Percentiles rank a stretch among this genome's conserved stretches.
Evolutionary conservation across 2,329 filamentous ascomycete species (phyloP).

Genomic region (Leptographium lundbergii): DNA sequence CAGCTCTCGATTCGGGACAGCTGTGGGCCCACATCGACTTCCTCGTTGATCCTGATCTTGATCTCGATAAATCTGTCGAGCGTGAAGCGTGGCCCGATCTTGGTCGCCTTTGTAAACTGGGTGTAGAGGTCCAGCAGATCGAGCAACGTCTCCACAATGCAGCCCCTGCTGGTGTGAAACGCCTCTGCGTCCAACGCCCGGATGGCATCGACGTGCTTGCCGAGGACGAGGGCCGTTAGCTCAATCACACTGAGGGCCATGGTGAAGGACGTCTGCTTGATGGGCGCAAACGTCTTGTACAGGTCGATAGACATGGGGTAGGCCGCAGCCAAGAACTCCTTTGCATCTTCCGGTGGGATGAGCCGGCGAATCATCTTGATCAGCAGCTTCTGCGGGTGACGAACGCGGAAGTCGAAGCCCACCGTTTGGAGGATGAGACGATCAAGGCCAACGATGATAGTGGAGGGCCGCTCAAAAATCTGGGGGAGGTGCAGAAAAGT

Average conservation of each 20-base stretch:
- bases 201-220: slow-evolving; percentile 38
- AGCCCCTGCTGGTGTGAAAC: slow-evolving; percentile 31
- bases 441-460: slow-evolving; percentile 79
- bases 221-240: slow-evolving; percentile 59
- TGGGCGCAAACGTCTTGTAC: slow-evolving; percentile 82
- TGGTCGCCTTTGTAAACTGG: slow-evolving; percentile 63
- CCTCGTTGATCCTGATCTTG: slow-evolving; percentile 76
- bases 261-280: slow-evolving; percentile 80
- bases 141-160: slow-evolving; percentile 64
- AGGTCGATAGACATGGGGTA: slow-evolving; percentile 80
- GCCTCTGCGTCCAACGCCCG: slow-evolving; percentile 28
- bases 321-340: slow-evolving; percentile 50
- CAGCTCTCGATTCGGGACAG: slow-evolving; percentile 52
- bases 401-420: slow-evolving; percentile 84
- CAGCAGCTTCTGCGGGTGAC: slow-evolving; percentile 74
- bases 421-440: slow-evolving; percentile 85
- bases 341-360: slow-evolving; percentile 32
- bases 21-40: slow-evolving; percentile 50
- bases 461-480: slow-evolving; percentile 69
- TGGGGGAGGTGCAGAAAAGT: slow-evolving; percentile 20
- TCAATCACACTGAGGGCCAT: slow-evolving; percentile 76
- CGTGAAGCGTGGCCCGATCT: slow-evolving; percentile 58
- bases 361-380: slow-evolving; percentile 62
- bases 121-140: slow-evolving; percentile 90
- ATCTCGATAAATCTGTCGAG: slow-evolving; percentile 73